phyloP scores from a whole-genome alignment of 2,329 filamentous ascomycete genomes.

The Penicillium sp. region DNA sequence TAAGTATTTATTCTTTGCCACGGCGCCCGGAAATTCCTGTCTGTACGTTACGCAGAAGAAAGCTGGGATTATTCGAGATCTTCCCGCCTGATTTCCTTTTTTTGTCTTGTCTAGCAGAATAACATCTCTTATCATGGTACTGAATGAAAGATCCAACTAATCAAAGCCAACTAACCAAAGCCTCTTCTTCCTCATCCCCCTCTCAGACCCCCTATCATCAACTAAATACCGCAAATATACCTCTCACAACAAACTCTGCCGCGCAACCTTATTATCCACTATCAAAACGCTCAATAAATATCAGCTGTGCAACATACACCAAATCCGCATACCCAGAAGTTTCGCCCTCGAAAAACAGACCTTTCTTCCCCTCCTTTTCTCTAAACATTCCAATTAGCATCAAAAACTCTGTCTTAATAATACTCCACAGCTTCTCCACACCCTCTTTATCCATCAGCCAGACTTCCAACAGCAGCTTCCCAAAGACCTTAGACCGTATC shows the following conservation, averaged over 20 bases:
- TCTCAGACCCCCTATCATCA: too few species aligned
- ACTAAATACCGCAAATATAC: too few species aligned
- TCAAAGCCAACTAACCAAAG: too few species aligned
- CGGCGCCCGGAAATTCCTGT: conserved; percentile 1
- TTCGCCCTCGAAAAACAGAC: conserved; percentile 38
- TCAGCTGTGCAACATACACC: conserved; percentile 27
- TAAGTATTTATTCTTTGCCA: conserved; percentile 11
- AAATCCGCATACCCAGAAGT: conserved; percentile 36
- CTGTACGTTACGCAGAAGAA: conserved; percentile 13
- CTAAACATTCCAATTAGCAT: conserved; percentile 30
- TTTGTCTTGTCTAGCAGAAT: conserved; percentile 1
- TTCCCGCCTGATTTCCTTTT: background rate
- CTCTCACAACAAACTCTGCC: too few species aligned
- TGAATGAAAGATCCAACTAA: too few species aligned
- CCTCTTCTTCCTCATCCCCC: too few species aligned
- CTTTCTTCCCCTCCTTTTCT: conserved; percentile 30
- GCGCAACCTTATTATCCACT: too few species aligned
- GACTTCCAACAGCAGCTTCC: conserved; percentile 33
- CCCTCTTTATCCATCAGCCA: conserved; percentile 24
- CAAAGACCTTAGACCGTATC: conserved; percentile 31
- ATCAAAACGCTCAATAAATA: conserved; percentile 28
- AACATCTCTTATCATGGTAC: conserved; percentile 1
- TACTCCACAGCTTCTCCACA: conserved; percentile 18
- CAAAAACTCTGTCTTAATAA: conserved; percentile 23
- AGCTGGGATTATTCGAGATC: conserved; percentile 3